Evolutionary conservation across 2,329 filamentous ascomycete genomes (phyloP), one percentile per base, ranked within the genome.

Genomic region (Lasiodiplodia sp.): DNA sequence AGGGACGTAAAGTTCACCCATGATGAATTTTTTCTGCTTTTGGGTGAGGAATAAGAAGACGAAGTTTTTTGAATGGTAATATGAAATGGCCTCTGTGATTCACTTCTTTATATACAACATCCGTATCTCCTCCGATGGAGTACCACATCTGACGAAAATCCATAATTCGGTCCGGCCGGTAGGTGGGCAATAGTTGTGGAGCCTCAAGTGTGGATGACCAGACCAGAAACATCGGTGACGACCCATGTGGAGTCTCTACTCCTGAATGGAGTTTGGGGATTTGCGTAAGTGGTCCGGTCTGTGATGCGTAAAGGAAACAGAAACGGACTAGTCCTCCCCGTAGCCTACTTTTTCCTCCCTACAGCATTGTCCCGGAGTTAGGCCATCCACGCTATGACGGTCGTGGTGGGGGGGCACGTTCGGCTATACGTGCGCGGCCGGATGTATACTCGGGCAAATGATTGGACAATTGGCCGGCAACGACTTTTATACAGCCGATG

Each of bases 341-440:
- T n/a, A 40, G 10, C 11, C 16, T 28, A 4, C 14, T 4, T 12
- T n/a, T 31, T 47, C 25, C 12, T 3, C 11, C 18, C 14, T 47
- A 18, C 3, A 28, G 23, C 3, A 23, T 16, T 28, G 25, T 14
- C 23, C 31, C 16, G 38, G 38, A 12, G 6, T 47, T 60, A 31
- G 57, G 23, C 38, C 7, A 11, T 60, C 57, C 16, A n/a, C 37
- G 8, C 51, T 47, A 18, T 31, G 16, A 23, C 7, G 10, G 40
- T 8, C 23, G 28, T 16, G 11, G 40, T 34, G 40, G 25, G 40
- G 40, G 38, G 12, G 10, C 37, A 7, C 16, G 37, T 49, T 62
- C 58, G 58, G 58, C 58, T 62, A 51, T 62, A 62, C 40, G 31
- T 21, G 8, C 28, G 11, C 18, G 58, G 40, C 51, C 58, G 58